phyloP scores from a whole-genome alignment of 495 filamentous ascomycete species.

The Trypethelium eluteriae region DNA sequence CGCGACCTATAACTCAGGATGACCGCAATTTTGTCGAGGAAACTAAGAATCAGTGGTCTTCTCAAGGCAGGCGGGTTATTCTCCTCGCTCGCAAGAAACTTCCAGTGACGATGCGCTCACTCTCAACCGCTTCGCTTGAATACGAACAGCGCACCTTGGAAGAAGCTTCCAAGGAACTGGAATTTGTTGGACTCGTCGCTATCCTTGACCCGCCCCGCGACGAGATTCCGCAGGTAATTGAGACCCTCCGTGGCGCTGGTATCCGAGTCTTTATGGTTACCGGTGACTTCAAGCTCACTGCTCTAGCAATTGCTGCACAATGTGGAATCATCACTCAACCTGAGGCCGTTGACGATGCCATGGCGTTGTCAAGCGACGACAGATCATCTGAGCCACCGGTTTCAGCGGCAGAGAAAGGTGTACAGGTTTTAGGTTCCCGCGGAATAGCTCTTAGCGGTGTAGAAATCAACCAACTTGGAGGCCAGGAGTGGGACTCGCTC shows the following conservation, averaged over 20 bases:
- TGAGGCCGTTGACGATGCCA: constrained; percentile 36
- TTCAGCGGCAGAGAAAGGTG: neutral
- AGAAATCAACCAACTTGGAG: constrained; percentile 28
- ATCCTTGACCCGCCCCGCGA: constrained; percentile 60
- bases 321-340: constrained; percentile 55
- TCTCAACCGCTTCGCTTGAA: constrained; percentile 22
- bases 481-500: constrained; percentile 39
- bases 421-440: neutral
- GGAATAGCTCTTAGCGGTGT: constrained; percentile 20
- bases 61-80: constrained; percentile 57
- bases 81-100: constrained; percentile 55
- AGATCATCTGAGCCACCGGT: neutral
- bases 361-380: constrained; percentile 32
- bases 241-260: constrained; percentile 50
- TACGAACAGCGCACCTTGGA: constrained; percentile 48
- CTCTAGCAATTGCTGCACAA: constrained; percentile 57
- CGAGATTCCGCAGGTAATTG: constrained; percentile 55
- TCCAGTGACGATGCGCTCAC: constrained; percentile 14
- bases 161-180: constrained; percentile 45
- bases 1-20: constrained; percentile 35
- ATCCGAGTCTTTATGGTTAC: constrained; percentile 68
- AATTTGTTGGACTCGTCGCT: constrained; percentile 55
- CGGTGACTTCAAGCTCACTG: constrained; percentile 65
- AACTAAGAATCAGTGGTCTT: constrained; percentile 55
- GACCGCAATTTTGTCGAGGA: constrained; percentile 40